Evolutionary conservation across 2,329 filamentous ascomycete species (phyloP).

Genomic region (Hirsutella minnesotensis): DNA sequence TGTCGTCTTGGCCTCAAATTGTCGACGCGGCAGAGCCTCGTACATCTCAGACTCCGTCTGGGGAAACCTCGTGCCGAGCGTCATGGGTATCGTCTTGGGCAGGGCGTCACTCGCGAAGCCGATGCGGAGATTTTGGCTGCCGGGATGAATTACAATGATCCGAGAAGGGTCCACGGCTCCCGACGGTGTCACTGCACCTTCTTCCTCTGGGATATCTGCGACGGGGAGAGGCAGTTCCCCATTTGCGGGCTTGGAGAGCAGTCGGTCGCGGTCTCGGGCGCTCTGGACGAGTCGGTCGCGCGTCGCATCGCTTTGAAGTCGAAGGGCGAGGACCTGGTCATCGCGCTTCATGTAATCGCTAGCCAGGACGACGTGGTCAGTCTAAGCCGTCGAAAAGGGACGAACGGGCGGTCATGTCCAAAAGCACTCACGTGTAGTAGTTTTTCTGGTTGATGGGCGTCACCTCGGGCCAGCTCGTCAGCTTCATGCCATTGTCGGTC

Average conservation of each 20-base stretch:
- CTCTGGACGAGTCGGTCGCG: conserved; percentile 73
- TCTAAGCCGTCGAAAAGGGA: not conserved
- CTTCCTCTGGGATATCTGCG: conserved; percentile 46
- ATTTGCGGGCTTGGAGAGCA: conserved; percentile 62
- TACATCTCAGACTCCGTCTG: conserved; percentile 76
- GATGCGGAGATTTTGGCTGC: conserved; percentile 89
- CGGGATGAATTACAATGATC: conserved; percentile 88
- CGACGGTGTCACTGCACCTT: conserved; percentile 40
- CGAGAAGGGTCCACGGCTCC: conserved; percentile 68
- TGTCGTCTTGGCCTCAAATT: conserved; percentile 45
- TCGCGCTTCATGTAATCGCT: conserved; percentile 98
- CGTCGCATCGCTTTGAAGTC: conserved; percentile 78
- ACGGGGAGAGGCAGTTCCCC: conserved; percentile 51
- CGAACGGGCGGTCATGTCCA: too few relatives aligned
- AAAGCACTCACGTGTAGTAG: conserved; percentile 73
- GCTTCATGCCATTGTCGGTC: conserved; percentile 97
- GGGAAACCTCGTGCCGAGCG: conserved; percentile 67
- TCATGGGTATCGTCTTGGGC: conserved; percentile 89
- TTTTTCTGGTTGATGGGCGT: conserved; percentile 98
- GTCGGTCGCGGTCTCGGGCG: conserved; percentile 79
- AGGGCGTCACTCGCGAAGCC: conserved; percentile 92
- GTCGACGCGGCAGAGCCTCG: conserved; percentile 63
- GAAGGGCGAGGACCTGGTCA: conserved; percentile 83
- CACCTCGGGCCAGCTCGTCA: conserved; percentile 87
- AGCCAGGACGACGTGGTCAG: conserved; percentile 3